phyloP scores from a whole-genome alignment of 2,329 filamentous ascomycete species.

The Cadophora malorum region DNA sequence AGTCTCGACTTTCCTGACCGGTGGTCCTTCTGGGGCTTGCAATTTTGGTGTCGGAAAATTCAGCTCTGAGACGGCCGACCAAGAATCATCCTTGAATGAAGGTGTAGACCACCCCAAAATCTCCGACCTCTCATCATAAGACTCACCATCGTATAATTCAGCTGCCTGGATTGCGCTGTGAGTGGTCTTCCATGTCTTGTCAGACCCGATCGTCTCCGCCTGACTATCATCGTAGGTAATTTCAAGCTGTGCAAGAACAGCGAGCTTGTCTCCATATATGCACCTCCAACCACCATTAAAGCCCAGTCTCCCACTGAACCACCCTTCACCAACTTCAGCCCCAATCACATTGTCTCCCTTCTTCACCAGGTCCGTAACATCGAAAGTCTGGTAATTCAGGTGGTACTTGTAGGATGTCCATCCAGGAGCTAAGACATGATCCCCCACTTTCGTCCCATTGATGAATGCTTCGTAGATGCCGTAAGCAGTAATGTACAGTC shows the following conservation, averaged over 20 bases:
- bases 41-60: slow-evolving; percentile 47
- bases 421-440: slow-evolving; percentile 48
- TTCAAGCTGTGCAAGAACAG: slow-evolving; percentile 49
- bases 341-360: slow-evolving; percentile 50
- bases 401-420: slow-evolving; percentile 55
- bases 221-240: slow-evolving; percentile 37
- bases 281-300: slow-evolving; percentile 43
- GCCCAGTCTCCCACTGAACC: slow-evolving; percentile 52
- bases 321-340: slow-evolving; percentile 55
- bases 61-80: slow-evolving; percentile 37
- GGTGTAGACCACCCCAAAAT: slow-evolving; percentile 40
- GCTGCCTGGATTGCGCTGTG: slow-evolving; percentile 31
- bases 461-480: slow-evolving; percentile 47
- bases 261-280: slow-evolving; percentile 50
- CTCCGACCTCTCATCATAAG: slow-evolving; percentile 50
- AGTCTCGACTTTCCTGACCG: slow-evolving; percentile 48
- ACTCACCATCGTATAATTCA: slow-evolving; percentile 52
- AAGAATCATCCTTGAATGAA: slow-evolving; percentile 40
- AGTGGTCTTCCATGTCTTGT: slow-evolving; percentile 48
- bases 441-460: slow-evolving; percentile 45
- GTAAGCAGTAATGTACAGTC: slow-evolving; percentile 46
- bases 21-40: slow-evolving; percentile 51
- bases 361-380: slow-evolving; percentile 52
- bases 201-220: slow-evolving; percentile 39
- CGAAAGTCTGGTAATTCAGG: slow-evolving; percentile 58